Percentiles rank a stretch among this genome's conserved stretches.
These are phyloP conservation scores for Grigorovia transvaalensis DNA, from an alignment of 805 yeast genomes.

Conservation along the genomic window DNA sequence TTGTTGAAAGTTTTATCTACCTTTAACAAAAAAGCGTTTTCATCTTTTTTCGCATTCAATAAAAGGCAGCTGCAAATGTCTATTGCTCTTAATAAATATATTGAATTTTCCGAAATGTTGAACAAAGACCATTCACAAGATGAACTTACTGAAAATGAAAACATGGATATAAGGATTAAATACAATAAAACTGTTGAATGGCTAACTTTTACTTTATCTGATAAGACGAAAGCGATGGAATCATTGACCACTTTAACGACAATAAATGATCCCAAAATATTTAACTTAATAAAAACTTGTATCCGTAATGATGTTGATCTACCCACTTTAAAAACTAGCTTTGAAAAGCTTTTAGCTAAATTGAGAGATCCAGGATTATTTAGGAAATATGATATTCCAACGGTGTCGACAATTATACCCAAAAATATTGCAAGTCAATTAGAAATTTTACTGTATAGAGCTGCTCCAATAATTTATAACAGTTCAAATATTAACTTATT, in stretches of 20 bases:
- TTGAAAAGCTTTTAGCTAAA: conserved; percentile 51
- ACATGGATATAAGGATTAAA: conserved; percentile 20
- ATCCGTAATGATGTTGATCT: conserved; percentile 50
- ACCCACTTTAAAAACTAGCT: conserved; percentile 46
- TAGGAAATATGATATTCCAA: conserved; percentile 26
- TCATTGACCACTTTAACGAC: conserved; percentile 44
- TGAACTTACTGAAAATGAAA: conserved; percentile 2
- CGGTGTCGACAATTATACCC: conserved; percentile 30
- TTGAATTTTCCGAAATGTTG: conserved; percentile 38
- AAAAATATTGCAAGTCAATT: conserved; percentile 43
- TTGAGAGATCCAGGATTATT: conserved; percentile 43
- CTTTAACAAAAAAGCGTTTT: conserved; percentile 47
- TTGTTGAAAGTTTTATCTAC: conserved; percentile 38
- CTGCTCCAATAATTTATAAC: conserved; percentile 54
- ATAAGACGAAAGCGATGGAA: conserved; percentile 36
- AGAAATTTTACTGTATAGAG: conserved; percentile 49
- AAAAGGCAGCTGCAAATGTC: conserved; percentile 57
- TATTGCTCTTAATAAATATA: conserved; percentile 38
- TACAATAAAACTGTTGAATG: conserved; percentile 49
- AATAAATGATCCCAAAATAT: conserved; percentile 49
- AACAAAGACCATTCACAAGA: conserved; percentile 17
- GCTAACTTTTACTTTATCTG: conserved; percentile 51
- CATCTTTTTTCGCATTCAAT: conserved; percentile 58
- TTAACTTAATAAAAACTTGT: conserved; percentile 45
- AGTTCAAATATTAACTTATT: conserved; percentile 50